Conservation (phyloP, 2,329 filamentous ascomycete species). For the Trichoderma sp. region DNA sequence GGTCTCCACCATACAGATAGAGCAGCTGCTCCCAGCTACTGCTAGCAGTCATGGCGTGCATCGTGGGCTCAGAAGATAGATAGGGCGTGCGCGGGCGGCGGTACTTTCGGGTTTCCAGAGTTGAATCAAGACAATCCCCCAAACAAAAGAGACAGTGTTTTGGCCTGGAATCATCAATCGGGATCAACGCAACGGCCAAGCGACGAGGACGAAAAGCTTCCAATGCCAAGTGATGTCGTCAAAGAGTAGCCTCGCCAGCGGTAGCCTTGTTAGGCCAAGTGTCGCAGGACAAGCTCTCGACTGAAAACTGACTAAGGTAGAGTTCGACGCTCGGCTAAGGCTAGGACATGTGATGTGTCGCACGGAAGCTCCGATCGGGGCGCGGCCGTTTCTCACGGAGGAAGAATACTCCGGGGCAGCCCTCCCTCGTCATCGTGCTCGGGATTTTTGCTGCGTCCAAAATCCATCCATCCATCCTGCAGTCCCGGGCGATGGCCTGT, state of each 20-base stretch:
- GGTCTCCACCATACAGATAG: constrained; percentile 47
- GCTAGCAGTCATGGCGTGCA: neutral
- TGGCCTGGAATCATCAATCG: neutral
- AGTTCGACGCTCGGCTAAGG: neutral
- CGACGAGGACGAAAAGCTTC: neutral
- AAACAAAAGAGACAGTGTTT: neutral
- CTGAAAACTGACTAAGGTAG: neutral
- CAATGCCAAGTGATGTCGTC: neutral
- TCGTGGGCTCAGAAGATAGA: neutral
- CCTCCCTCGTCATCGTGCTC: neutral
- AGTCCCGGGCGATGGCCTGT: too few relatives aligned
- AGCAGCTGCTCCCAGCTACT: constrained; percentile 30
- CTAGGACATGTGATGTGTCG: neutral
- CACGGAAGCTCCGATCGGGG: constrained; percentile 18
- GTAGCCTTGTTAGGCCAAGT: constrained; percentile 20
- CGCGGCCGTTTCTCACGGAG: neutral
- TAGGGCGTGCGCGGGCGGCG: neutral
- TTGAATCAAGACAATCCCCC: too few relatives aligned
- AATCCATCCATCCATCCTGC: too few relatives aligned
- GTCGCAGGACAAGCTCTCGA: neutral
- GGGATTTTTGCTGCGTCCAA: neutral
- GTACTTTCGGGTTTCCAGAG: neutral
- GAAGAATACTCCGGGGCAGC: neutral
- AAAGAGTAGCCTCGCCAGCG: constrained; percentile 8
- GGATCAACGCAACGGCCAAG: neutral